phyloP scores from a whole-genome alignment of 306 rosid genomes.

The Myrica gale region DNA sequence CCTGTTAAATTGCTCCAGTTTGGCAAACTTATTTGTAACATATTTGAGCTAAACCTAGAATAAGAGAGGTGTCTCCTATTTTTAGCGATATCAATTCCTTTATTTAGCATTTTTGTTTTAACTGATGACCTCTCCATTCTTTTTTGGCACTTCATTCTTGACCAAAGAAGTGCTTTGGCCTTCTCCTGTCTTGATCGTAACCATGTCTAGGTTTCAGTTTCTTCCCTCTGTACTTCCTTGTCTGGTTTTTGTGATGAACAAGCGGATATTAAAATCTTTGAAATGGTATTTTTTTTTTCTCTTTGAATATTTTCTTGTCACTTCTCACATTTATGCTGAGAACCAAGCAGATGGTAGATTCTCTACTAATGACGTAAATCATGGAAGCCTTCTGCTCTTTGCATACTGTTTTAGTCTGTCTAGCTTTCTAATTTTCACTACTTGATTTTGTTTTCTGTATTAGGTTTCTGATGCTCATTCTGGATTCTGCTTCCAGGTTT shows the following conservation, averaged over 20 bases:
- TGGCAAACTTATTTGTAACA: neutral
- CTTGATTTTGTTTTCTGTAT: conserved; percentile 11
- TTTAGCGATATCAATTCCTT: too few relatives aligned
- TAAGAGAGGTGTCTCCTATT: neutral
- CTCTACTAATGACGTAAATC: neutral
- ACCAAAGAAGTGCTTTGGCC: neutral
- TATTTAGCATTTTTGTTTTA: too few relatives aligned
- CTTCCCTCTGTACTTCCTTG: too few relatives aligned
- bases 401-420: neutral
- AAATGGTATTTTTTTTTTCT: neutral
- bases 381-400: neutral
- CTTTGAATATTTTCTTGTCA: neutral
- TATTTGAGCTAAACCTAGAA: neutral
- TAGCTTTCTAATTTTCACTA: neutral
- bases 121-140: too few relatives aligned
- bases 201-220: neutral
- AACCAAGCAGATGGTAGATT: neutral
- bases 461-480: neutral
- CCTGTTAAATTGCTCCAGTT: neutral
- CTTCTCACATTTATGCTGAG: neutral
- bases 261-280: neutral
- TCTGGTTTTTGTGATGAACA: neutral
- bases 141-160: neutral
- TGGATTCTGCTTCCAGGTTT: conserved; percentile 52
- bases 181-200: neutral